Base-by-base conservation (phyloP, 2,329 filamentous ascomycete species). In the Hypoxylon sp. region DNA sequence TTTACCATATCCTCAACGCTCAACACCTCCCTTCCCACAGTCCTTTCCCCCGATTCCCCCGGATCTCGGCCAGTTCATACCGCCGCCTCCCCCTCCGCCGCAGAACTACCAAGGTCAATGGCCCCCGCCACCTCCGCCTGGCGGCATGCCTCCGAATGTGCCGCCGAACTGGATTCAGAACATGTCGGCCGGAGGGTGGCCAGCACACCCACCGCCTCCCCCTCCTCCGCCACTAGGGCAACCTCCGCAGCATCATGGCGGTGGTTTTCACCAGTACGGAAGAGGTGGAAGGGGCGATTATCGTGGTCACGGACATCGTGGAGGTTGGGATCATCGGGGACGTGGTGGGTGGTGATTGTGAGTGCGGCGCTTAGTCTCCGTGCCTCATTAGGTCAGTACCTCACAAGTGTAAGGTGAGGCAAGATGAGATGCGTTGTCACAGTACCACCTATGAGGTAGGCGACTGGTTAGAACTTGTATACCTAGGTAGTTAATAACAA, bases 201-300 rank as follows among this genome's bases (percentile, higher is more conserved):
- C 65, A 1, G 69, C 67, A 7, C 64, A 67, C 3, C 72, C 70
- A 10, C 73, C 28, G 14, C 45, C 45, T 2, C 45, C 68, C 45
- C 75, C 69, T 5, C 77, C 76, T 14, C 72, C 65, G 6, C 73
- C 68, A 9, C 69, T 60, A 36, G 63, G 68, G 38, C 76, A 67
- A 7, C 77, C 74, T 3, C 65, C 56, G 10, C 66, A 46, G 19
- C 60, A 65, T n/a, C 64, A 63, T 28, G 68, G 59, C 4, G 70
- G 73, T 23, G 72, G 71, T 25, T 74, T 72, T 52, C 76, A 75
- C 45, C 65, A 61, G 23, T 74, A 78, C 7, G 73, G 75, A 7
- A 70, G 76, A 52, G 75, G 77, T 4, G 74, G 77, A 19, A 71
- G 74, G 23, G 76, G 75, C 2, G 72, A 72, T 5, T 75, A 76